These are phyloP conservation scores for Mycena belliarum DNA, from an alignment of 768 basidiomycete species.

Conservation along the genomic window DNA sequence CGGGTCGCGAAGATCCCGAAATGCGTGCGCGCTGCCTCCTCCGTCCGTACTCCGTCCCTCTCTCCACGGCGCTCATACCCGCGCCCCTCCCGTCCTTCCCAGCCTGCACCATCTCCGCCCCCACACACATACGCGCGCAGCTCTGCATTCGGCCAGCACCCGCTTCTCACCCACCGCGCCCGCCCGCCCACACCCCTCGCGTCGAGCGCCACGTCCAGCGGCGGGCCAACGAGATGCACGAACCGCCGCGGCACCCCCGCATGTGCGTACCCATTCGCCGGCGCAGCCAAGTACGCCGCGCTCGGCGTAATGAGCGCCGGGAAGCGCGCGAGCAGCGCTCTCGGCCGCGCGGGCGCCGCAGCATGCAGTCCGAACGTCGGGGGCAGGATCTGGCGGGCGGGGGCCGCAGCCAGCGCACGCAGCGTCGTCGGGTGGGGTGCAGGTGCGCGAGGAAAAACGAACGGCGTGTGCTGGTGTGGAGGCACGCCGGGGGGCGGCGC, in stretches of 20 bases:
- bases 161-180: conserved; percentile 57
- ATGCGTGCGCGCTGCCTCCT: neutral
- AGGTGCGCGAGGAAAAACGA: conserved; percentile 19
- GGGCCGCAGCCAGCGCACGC: conserved; percentile 33
- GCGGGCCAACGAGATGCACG: conserved; percentile 78
- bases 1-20: neutral
- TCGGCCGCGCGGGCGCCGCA: neutral
- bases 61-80: too few species aligned
- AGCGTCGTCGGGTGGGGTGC: conserved; percentile 29
- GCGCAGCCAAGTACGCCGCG: conserved; percentile 70
- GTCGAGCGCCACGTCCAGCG: conserved; percentile 79
- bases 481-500: conserved; percentile 19
- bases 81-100: neutral
- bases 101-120: conserved; percentile 38
- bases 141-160: conserved; percentile 69
- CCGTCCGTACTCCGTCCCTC: too few species aligned
- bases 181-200: conserved; percentile 42
- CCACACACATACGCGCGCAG: conserved; percentile 36
- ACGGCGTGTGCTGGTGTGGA: conserved; percentile 2
- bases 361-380: conserved; percentile 70
- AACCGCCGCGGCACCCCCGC: conserved; percentile 82
- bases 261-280: conserved; percentile 84
- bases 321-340: neutral
- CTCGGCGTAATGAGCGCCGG: conserved; percentile 35
- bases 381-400: conserved; percentile 44